Conservation (phyloP, 1,139 yeast genomes). For the Debaryomyces subglobosus region DNA sequence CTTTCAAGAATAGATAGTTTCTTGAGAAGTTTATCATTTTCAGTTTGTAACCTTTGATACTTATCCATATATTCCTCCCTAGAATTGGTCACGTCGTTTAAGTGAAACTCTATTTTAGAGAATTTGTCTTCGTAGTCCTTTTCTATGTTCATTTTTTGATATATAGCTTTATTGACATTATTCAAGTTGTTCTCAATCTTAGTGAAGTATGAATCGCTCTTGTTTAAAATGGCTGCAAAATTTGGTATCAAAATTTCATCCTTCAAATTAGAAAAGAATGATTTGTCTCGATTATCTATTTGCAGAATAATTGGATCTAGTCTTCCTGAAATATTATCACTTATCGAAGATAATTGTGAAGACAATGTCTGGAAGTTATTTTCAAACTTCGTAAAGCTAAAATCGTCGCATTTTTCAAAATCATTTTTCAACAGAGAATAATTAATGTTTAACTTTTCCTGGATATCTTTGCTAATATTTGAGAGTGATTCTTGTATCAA, state of each 20-base stretch:
- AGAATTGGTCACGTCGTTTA: neutral
- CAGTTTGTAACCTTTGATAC: neutral
- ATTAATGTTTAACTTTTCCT: neutral
- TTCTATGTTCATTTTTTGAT: neutral
- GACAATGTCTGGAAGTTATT: neutral
- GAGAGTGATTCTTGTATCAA: neutral
- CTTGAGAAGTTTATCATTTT: neutral
- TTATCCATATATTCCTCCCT: neutral
- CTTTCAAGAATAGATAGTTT: neutral
- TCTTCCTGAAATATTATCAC: neutral
- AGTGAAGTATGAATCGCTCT: neutral
- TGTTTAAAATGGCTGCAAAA: constrained; percentile 5
- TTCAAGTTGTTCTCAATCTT: neutral
- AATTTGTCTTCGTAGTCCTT: neutral
- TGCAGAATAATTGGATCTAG: neutral
- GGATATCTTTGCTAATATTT: neutral
- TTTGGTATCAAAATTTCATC: constrained; percentile 3
- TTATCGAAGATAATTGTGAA: neutral
- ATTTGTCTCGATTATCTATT: neutral
- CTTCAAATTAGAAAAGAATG: neutral
- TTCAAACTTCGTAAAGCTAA: neutral
- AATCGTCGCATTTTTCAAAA: neutral
- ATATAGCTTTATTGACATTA: neutral
- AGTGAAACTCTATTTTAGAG: neutral
- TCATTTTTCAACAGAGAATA: neutral